Evolutionary conservation across 169 alveolate species (phyloP).

Genomic region (Blepharisma undulans): DNA sequence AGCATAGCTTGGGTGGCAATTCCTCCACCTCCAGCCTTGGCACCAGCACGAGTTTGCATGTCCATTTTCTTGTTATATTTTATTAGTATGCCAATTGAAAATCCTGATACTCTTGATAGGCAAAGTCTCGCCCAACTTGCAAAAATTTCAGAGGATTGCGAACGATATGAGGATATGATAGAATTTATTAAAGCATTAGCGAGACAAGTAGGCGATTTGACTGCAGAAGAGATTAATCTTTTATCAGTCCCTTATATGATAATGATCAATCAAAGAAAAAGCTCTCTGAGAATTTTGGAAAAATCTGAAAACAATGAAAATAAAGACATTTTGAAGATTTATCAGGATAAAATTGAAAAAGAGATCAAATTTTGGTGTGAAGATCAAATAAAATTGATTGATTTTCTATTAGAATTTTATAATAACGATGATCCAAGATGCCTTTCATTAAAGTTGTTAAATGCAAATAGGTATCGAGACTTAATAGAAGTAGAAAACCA

Average conservation of each 20-base stretch:
- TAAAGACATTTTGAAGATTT: conserved; percentile 43
- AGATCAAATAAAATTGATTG: conserved; percentile 89
- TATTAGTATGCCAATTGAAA: background rate
- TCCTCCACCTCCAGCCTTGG: conserved; percentile 97
- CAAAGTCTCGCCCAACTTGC: conserved; percentile 78
- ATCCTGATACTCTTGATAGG: background rate
- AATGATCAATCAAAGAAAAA: conserved; percentile 76
- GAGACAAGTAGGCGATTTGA: conserved; percentile 61
- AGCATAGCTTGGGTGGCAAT: conserved; percentile 94
- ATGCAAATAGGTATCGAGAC: background rate
- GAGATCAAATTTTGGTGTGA: conserved; percentile 94
- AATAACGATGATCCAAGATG: background rate
- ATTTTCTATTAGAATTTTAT: conserved; percentile 25
- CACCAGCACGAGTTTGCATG: conserved; percentile 96
- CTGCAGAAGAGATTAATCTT: conserved; percentile 76
- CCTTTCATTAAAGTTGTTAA: background rate
- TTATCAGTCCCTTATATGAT: conserved; percentile 78
- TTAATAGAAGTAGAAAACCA: background rate
- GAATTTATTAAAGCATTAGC: conserved; percentile 72
- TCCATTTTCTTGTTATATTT: conserved; percentile 83
- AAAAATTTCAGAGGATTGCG: conserved; percentile 79
- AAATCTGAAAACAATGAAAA: conserved; percentile 60
- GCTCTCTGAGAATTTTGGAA: conserved; percentile 83
- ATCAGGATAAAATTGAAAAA: conserved; percentile 73
- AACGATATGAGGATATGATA: conserved; percentile 84